Conservation (phyloP, 202 grass and related monocot species). For the Zizania palustris region DNA sequence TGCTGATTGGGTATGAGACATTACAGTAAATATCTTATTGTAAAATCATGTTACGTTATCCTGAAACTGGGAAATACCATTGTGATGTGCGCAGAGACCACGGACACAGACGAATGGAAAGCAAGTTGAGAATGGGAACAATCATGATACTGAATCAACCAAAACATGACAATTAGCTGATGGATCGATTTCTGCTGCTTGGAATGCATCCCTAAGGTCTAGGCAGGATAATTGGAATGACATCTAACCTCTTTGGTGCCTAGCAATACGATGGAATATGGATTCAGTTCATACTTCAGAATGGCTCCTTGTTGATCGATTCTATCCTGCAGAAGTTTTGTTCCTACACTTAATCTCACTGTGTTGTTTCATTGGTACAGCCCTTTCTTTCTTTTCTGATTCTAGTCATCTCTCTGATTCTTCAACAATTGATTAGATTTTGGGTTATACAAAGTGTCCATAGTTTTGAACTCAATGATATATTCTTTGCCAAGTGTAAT, state of each 20-base stretch:
- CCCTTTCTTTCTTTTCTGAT: conserved; percentile 15
- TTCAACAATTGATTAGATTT: conserved; percentile 24
- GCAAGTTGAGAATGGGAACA: conserved; percentile 64
- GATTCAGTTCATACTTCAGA: conserved; percentile 29
- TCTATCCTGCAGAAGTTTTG: conserved; percentile 39
- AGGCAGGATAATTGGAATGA: neutral
- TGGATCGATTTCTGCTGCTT: neutral
- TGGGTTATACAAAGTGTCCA: conserved; percentile 36
- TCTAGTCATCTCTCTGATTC: conserved; percentile 13
- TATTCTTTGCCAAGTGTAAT: conserved; percentile 22
- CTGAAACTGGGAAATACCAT: conserved; percentile 20
- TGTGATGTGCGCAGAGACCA: conserved; percentile 57
- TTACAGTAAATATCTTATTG: conserved; percentile 3
- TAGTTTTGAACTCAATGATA: conserved; percentile 12
- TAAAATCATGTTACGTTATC: neutral
- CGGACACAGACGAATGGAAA: conserved; percentile 77
- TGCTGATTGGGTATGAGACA: conserved; percentile 66
- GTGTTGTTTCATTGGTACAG: neutral
- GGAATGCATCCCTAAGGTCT: neutral
- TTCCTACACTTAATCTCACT: neutral
- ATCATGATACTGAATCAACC: conserved; percentile 52
- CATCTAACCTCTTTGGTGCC: neutral
- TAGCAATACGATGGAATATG: conserved; percentile 2
- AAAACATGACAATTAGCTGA: conserved; percentile 33
- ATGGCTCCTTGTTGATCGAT: neutral